These are phyloP conservation scores for Pseudogymnoascus sp. DNA, from an alignment of 2,329 filamentous ascomycete genomes.

Conservation along the genomic window DNA sequence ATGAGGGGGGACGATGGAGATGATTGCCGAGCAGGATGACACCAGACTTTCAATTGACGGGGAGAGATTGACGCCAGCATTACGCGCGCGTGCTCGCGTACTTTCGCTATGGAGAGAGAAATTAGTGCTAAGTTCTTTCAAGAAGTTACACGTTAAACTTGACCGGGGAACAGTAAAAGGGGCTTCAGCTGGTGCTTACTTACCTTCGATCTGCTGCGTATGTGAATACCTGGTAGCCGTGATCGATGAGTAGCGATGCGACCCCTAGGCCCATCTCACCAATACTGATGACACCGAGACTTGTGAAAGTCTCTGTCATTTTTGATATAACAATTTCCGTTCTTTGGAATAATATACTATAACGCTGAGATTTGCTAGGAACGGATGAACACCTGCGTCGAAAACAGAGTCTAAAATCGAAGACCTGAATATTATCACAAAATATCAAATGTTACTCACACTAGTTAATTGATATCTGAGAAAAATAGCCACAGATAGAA, in stretches of 20 bases:
- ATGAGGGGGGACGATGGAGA: slow-evolving; percentile 59
- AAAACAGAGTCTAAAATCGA: background rate
- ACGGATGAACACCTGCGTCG: background rate
- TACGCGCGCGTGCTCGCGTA: background rate
- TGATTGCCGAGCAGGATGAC: slow-evolving; percentile 29
- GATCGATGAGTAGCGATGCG: slow-evolving; percentile 44
- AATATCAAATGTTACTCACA: background rate
- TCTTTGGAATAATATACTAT: background rate
- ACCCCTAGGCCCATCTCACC: slow-evolving; percentile 58
- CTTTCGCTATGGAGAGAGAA: slow-evolving; percentile 11
- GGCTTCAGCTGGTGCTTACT: background rate
- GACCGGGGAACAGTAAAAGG: background rate
- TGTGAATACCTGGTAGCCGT: slow-evolving; percentile 48
- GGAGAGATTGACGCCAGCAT: background rate
- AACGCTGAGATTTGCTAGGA: background rate
- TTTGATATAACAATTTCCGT: background rate
- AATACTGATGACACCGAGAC: slow-evolving; percentile 49
- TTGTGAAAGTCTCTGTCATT: slow-evolving; percentile 10
- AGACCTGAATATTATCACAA: background rate
- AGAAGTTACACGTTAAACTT: background rate
- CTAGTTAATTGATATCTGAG: background rate
- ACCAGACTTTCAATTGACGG: background rate
- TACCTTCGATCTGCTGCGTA: slow-evolving; percentile 46
- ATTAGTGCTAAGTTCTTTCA: background rate
- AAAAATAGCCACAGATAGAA: background rate